Evolutionary conservation across 805 yeast genomes (phyloP).

Genomic region (Kluyveromyces dobzhanskii): DNA sequence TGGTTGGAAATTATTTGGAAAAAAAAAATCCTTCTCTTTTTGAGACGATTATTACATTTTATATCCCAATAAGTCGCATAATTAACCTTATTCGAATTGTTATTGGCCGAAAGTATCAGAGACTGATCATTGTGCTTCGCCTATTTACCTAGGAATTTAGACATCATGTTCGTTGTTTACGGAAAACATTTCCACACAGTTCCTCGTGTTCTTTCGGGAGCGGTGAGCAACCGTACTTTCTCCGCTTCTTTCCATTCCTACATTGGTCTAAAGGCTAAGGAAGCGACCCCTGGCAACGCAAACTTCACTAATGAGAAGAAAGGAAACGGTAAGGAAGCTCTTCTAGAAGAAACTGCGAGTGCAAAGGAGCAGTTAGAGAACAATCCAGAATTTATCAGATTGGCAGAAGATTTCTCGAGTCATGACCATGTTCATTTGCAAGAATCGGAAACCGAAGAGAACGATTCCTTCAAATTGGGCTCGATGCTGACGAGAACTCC

Average conservation of each 20-base stretch:
- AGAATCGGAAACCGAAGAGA: slow-evolving; percentile 36
- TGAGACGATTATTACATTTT: no score
- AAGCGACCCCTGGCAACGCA: not conserved
- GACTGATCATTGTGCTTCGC: no score
- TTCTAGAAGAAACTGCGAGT: not conserved
- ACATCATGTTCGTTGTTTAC: no score
- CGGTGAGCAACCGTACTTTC: no score
- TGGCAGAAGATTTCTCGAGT: slow-evolving; percentile 12
- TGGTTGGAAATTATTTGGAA: no score
- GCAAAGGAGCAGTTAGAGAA: slow-evolving; percentile 13
- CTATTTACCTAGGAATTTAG: no score
- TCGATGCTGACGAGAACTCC: slow-evolving; percentile 18
- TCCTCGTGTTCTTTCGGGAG: no score
- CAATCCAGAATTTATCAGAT: slow-evolving; percentile 12
- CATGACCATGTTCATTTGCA: slow-evolving; percentile 34
- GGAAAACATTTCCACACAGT: no score
- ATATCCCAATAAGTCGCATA: no score
- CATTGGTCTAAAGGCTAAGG: not conserved
- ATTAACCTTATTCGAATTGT: no score
- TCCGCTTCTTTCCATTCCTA: not conserved
- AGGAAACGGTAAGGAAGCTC: not conserved
- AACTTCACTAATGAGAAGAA: not conserved
- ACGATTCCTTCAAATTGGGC: slow-evolving; percentile 33
- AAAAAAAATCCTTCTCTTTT: no score
- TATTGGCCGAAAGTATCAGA: no score